Evolutionary conservation across 225 moss, liverwort and hornwort species (phyloP), one percentile per base, ranked within the genome.

Genomic region (Marchantia paleacea): DNA sequence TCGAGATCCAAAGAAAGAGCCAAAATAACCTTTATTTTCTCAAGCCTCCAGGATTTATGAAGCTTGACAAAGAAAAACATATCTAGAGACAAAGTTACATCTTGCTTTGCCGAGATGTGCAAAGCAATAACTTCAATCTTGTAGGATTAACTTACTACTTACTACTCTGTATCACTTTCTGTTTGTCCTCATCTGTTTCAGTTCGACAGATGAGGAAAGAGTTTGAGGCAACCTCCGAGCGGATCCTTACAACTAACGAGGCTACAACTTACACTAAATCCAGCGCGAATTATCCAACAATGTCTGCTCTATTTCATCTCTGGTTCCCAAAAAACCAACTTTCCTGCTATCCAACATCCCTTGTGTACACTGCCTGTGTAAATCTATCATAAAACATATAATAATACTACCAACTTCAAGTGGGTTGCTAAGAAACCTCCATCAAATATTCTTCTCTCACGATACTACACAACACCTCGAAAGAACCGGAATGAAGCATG

Each of bases 61-160:
- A 69, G 31, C 69, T 69, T 69, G 39, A 31, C 39, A 69, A 8
- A 18, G 47, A 61, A 7, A 15, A 61, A 61, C 61, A 61, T 1
- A 31, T 39, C 69, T 0, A 39, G 47, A 39, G 39, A 69, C 14
- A 13, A 39, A 39, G 31, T 16, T 39, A 6, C 3, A 69, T 47
- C 19, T 72, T 51, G 72, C 50, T 72, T 72, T 72, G 72, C 72
- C 52, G 72, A 72, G 72, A 50, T 72, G 51, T 52, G 72, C 72
- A 72, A 72, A 72, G 50, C 50, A 71, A 31, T 19, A 70, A 48
- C 39, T 70, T 70, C 47, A 29, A 7, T 49, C 47, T 48, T 15
- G 18, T 22, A 24, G 67, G 19, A 48, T 10, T 48, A 16, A 70
- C 8, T 66, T 20, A 66, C 69, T 29, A 16, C 69, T 26, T 22